phyloP scores from a whole-genome alignment of 257 asterid species.

The Linaria vulgaris region DNA sequence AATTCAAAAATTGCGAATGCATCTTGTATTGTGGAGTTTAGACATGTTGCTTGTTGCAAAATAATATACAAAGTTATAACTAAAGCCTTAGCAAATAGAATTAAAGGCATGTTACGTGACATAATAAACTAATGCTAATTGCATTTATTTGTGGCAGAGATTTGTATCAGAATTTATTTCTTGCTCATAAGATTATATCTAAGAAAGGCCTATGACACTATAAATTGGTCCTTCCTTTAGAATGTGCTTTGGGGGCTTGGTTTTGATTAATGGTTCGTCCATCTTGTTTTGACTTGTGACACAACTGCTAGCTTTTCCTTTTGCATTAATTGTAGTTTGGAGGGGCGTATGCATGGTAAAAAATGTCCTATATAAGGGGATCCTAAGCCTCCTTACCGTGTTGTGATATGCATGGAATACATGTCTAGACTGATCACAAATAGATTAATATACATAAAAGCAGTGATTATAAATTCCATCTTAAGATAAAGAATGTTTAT shows the following conservation, averaged over 20 bases:
- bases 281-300: neutral
- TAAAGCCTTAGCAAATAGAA: too few relatives aligned
- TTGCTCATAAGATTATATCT: neutral
- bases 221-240: neutral
- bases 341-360: neutral
- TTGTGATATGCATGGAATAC: neutral
- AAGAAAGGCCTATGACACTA: neutral
- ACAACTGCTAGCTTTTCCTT: neutral
- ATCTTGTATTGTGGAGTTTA: too few relatives aligned
- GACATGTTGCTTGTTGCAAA: too few relatives aligned
- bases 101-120: neutral
- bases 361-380: too few relatives aligned
- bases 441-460: neutral
- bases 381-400: neutral
- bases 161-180: neutral
- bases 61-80: neutral
- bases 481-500: neutral
- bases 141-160: too few relatives aligned
- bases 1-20: too few relatives aligned
- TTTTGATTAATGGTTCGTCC: neutral
- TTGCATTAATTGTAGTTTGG: neutral
- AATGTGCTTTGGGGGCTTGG: neutral
- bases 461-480: neutral
- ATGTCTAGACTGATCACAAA: neutral
- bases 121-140: neutral